A percentile compares a stretch with the other conserved stretches of the same genome.
phyloP scores from a whole-genome alignment of 352 stramenopile genomes.

The Ochromonadaceae sp. region DNA sequence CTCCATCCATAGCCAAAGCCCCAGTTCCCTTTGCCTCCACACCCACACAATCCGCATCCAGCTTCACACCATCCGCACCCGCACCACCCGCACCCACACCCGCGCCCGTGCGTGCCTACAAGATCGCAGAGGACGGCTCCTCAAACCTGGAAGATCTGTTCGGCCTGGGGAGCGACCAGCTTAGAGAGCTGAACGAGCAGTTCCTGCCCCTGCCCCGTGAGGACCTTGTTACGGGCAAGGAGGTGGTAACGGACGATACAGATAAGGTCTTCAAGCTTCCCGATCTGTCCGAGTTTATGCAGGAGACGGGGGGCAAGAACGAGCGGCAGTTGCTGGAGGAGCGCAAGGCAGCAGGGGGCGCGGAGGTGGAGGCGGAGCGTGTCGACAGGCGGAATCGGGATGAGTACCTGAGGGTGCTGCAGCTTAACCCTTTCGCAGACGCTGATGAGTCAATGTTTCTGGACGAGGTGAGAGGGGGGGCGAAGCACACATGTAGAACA shows the following conservation, averaged over 20 bases:
- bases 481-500: too few relatives aligned
- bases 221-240: not conserved
- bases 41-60: too few relatives aligned
- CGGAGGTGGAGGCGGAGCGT: not conserved
- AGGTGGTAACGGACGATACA: not conserved
- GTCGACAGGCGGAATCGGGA: not conserved
- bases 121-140: too few relatives aligned
- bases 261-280: not conserved
- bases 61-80: too few relatives aligned
- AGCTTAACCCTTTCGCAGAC: not conserved
- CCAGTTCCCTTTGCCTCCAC: too few relatives aligned
- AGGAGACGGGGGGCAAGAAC: not conserved
- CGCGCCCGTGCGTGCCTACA: too few relatives aligned
- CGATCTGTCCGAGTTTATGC: not conserved
- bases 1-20: too few relatives aligned
- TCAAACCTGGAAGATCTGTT: not conserved
- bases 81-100: too few relatives aligned
- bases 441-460: not conserved
- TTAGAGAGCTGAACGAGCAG: not conserved
- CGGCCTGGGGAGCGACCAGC: not conserved
- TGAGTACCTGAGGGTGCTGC: not conserved
- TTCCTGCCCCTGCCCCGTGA: not conserved
- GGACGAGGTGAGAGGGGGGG: constrained; percentile 9
- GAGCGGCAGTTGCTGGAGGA: not conserved
- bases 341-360: not conserved